Evolutionary conservation across 2,329 filamentous ascomycete species (phyloP).

Genomic region (Phyllosticta paracitricarpa): DNA sequence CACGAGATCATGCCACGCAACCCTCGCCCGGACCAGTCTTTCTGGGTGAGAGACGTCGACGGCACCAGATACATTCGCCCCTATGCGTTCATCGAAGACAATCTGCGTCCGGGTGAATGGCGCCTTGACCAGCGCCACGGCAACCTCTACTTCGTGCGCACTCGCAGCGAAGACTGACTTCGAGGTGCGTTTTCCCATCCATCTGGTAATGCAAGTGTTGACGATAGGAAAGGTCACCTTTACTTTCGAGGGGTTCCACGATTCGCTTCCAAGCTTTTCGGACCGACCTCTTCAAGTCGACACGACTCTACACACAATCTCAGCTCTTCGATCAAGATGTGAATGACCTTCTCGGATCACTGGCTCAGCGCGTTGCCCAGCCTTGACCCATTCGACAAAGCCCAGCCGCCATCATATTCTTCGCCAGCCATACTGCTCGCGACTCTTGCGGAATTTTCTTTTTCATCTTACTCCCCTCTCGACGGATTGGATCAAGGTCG

Average conservation of each 20-base stretch:
- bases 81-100: conserved; percentile 29
- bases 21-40: conserved; percentile 11
- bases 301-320: background rate
- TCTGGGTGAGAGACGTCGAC: conserved; percentile 28
- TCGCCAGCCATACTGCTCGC: background rate
- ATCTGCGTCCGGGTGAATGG: conserved; percentile 28
- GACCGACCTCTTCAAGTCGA: background rate
- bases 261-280: background rate
- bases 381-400: background rate
- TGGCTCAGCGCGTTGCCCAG: background rate
- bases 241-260: background rate
- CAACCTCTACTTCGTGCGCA: conserved; percentile 1
- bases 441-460: background rate
- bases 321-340: background rate
- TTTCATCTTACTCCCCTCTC: background rate
- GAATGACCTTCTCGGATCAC: background rate
- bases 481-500: background rate
- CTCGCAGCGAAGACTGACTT: background rate
- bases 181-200: background rate
- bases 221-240: background rate
- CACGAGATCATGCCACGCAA: conserved; percentile 5
- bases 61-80: conserved; percentile 26
- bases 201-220: background rate
- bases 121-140: conserved; percentile 24
- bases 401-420: background rate